Base-by-base conservation (phyloP, 192 early-diverging fungal species). In the Entomortierella lignicola region DNA sequence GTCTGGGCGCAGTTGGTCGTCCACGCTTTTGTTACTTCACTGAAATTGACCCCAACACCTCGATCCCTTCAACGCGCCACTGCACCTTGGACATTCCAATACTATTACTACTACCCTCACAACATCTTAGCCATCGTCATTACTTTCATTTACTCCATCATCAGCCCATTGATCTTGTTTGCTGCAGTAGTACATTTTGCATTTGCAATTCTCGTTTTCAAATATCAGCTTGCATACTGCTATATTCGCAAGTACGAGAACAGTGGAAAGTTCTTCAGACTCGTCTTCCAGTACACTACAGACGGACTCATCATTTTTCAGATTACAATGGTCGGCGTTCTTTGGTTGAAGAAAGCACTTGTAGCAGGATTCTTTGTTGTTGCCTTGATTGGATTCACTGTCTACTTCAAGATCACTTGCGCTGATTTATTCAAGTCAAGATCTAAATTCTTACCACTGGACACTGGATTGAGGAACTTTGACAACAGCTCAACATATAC, bases 121-220 rank as follows among this genome's bases (percentile, higher is more conserved):
- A 87, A 88, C 48, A 88, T 90, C 29, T 64, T 91, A 11, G 69
- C 89, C 7, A 64, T 91, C n/a, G 88, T 91, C 3, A 90, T 91
- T 50, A 82, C 84, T 11, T 44, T 89, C 21, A 88, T 86, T 7
- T 91, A 90, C 60, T 86, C 87, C 11, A 63, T 86, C 44, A 86
- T 90, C 27, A 81, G 83, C 32, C 90, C 90, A 2, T 62, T 91
- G 8, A 89, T 91, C 12, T 77, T 91, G 4, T 43, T 87, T 8
- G 85, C 89, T 41, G 82, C 85, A 12, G 43, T 88, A 4, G 44
- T 85, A 13, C 90, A 89, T 34, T 91, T 85, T 48, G 66, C 64
- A 0, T 66, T 88, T 50, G 90, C 87, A 0, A 62, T 86, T 8
- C 66, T 87, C 0, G 84, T 89, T 18, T 91, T 84, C 68, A 87